These are phyloP conservation scores for Knufia fluminis DNA, from an alignment of 2,329 filamentous ascomycete species.

Conservation along the genomic window DNA sequence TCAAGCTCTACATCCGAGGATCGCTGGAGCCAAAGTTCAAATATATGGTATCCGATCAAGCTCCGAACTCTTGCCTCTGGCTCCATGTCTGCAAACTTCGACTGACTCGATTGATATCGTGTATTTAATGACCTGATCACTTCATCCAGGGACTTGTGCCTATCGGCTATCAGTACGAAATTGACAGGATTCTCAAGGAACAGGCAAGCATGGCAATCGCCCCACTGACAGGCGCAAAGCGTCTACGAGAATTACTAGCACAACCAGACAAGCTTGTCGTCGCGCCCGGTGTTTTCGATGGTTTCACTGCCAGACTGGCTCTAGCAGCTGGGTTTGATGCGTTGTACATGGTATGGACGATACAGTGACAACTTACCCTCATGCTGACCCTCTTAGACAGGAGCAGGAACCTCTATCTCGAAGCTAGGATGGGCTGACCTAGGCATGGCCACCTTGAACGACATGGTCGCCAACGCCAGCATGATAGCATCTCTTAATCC, in stretches of 20 bases:
- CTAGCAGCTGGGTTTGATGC: conserved; percentile 41
- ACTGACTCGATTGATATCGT: too few species aligned
- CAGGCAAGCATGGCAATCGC: conserved; percentile 2
- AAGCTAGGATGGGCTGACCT: conserved; percentile 42
- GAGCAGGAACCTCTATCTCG: conserved; percentile 42
- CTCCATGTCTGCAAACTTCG: too few species aligned
- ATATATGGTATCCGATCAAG: too few species aligned
- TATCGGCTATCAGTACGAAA: background rate
- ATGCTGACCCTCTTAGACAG: conserved; percentile 27
- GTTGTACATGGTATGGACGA: conserved; percentile 36
- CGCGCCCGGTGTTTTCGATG: conserved; percentile 44
- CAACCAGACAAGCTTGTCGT: conserved; percentile 33
- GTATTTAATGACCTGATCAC: too few species aligned
- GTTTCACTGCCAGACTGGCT: conserved; percentile 41
- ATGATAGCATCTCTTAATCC: conserved; percentile 46
- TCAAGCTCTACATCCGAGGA: too few species aligned
- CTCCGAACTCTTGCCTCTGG: too few species aligned
- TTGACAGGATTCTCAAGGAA: too few species aligned
- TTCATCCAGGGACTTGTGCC: too few species aligned
- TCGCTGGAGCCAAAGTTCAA: too few species aligned
- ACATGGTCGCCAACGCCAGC: conserved; percentile 45
- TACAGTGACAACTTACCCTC: background rate
- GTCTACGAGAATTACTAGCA: conserved; percentile 27
- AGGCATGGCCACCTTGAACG: conserved; percentile 42
- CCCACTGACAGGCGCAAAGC: conserved; percentile 14